A percentile compares a stretch with the other conserved stretches of the same genome.
phyloP scores from a whole-genome alignment of 2,329 filamentous ascomycete genomes.

The Xylariaceae sp. region DNA sequence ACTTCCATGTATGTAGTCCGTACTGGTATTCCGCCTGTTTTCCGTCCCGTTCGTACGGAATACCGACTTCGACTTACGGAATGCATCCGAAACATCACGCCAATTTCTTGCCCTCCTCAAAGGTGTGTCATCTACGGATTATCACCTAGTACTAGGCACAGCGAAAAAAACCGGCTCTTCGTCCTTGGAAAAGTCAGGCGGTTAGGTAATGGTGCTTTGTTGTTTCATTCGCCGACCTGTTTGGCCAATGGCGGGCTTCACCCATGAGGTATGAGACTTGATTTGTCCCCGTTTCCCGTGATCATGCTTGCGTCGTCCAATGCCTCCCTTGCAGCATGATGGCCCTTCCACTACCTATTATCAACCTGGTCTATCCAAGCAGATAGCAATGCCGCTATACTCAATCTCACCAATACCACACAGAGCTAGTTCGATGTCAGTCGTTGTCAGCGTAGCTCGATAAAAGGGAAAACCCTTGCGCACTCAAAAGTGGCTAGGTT shows the following conservation, averaged over 20 bases:
- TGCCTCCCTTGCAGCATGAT: neutral
- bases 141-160: no score
- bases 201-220: neutral
- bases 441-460: constrained; percentile 4
- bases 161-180: no score
- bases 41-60: neutral
- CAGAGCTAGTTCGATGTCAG: neutral
- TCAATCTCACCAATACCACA: constrained; percentile 8
- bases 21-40: neutral
- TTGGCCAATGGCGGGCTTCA: neutral
- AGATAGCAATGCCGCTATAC: constrained; percentile 6
- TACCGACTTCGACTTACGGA: neutral
- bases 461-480: neutral
- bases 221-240: neutral
- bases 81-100: neutral
- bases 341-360: no score
- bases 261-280: neutral
- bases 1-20: no score
- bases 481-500: constrained; percentile 7
- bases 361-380: constrained; percentile 4
- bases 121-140: no score
- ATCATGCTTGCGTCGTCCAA: constrained; percentile 15
- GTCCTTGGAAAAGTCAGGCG: neutral
- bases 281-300: constrained; percentile 1
- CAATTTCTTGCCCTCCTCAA: neutral